A percentile compares a stretch with the other conserved stretches of the same genome.
Evolutionary conservation across 495 filamentous ascomycete species (phyloP).

Genomic region (Hypoxylon trugodes): DNA sequence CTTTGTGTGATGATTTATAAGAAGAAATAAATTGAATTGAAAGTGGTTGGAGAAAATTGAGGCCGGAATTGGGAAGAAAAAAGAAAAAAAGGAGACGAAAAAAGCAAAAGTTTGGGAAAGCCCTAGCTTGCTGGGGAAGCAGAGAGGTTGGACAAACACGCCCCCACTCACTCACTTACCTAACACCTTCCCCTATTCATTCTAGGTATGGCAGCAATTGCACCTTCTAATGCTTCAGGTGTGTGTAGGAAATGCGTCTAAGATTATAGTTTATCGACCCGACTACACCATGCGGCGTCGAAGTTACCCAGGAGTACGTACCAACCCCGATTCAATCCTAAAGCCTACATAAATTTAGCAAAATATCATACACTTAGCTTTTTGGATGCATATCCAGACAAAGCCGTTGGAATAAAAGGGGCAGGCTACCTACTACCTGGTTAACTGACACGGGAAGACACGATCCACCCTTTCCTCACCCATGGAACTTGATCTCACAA

Average conservation of each 20-base stretch:
- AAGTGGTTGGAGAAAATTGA: not conserved
- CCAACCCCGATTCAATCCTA: too few species aligned
- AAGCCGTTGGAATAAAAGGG: too few species aligned
- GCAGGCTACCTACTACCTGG: too few species aligned
- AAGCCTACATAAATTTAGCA: not conserved
- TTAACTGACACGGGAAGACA: too few species aligned
- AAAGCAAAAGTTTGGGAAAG: not conserved
- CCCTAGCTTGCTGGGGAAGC: too few species aligned
- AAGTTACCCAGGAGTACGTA: not conserved
- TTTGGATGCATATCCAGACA: too few species aligned
- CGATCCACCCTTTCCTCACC: too few species aligned
- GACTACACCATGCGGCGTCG: too few species aligned
- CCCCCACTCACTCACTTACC: slow-evolving; percentile 1
- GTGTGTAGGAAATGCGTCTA: not conserved
- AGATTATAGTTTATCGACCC: too few species aligned
- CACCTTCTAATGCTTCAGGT: not conserved
- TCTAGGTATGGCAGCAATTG: not conserved
- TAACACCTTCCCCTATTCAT: not conserved
- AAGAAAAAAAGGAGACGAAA: not conserved
- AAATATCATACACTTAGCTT: too few species aligned
- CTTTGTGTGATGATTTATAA: slow-evolving; percentile 21
- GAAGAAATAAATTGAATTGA: not conserved
- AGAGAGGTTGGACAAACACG: not conserved
- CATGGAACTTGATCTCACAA: too few species aligned
- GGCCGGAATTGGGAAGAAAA: not conserved